Percentiles rank a stretch among this genome's conserved stretches.
These are phyloP conservation scores for Xylaria castorea DNA, from an alignment of 495 filamentous ascomycete genomes.

Conservation along the genomic window DNA sequence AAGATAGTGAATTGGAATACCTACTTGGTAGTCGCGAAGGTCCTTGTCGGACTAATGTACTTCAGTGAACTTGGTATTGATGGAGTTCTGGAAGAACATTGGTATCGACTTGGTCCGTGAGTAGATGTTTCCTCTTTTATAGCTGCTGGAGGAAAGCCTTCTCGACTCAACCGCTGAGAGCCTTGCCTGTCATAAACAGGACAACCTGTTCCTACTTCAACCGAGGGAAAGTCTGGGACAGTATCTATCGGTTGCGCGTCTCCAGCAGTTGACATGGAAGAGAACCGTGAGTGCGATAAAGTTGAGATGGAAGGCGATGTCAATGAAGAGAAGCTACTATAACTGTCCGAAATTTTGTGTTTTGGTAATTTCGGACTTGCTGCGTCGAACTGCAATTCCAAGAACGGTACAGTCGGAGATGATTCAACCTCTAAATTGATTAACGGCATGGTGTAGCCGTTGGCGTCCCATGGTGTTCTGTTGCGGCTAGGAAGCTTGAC, in stretches of 20 bases:
- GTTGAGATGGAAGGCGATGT: constrained; percentile 44
- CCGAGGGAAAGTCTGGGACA: constrained; percentile 22
- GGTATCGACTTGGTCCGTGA: constrained; percentile 15
- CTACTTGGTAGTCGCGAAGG: constrained; percentile 29
- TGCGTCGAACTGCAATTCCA: constrained; percentile 29
- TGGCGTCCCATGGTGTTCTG: constrained; percentile 56
- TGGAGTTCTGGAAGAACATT: constrained; percentile 32
- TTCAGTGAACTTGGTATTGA: constrained; percentile 28
- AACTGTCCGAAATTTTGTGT: constrained; percentile 51
- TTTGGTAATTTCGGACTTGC: constrained; percentile 43
- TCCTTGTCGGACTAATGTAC: constrained; percentile 23
- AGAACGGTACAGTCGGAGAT: neutral
- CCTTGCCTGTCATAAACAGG: constrained; percentile 18
- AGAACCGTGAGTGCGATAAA: constrained; percentile 48
- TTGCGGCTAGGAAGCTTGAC: constrained; percentile 41
- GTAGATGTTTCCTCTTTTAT: constrained; percentile 15
- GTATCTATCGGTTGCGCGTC: constrained; percentile 35
- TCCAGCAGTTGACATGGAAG: constrained; percentile 49
- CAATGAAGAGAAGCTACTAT: constrained; percentile 48
- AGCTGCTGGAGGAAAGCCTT: constrained; percentile 21
- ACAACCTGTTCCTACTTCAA: constrained; percentile 28
- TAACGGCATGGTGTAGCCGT: constrained; percentile 47
- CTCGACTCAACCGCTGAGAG: constrained; percentile 20
- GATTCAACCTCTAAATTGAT: constrained; percentile 7
- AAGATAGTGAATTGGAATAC: constrained; percentile 8